Evolutionary conservation across 192 early-diverging fungal species (phyloP).

Genomic region (Chytriomyces hyalinus): DNA sequence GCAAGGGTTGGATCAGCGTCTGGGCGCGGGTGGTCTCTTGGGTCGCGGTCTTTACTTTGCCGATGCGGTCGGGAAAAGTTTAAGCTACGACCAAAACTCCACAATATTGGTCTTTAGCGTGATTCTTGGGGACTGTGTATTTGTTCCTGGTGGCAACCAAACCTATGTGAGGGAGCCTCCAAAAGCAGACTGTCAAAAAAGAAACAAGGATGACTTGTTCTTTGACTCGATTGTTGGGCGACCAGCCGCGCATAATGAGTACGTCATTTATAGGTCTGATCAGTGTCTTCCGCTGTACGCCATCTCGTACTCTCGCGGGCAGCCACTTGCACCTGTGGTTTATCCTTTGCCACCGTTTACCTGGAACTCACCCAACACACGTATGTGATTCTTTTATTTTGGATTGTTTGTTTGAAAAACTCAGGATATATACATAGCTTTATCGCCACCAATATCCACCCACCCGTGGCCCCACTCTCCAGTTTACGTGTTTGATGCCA

Average conservation of each 20-base stretch:
- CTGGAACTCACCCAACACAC: neutral
- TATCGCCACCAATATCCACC: too few relatives aligned
- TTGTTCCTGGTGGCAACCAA: neutral
- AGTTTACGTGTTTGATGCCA: too few relatives aligned
- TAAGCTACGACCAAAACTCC: conserved; percentile 2
- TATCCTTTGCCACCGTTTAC: conserved; percentile 7
- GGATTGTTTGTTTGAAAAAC: too few relatives aligned
- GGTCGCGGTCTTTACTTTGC: conserved; percentile 21
- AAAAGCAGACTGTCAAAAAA: conserved; percentile 17
- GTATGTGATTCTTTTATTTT: too few relatives aligned
- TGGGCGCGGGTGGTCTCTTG: conserved; percentile 2
- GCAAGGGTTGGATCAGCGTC: conserved; percentile 1
- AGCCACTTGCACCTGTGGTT: neutral
- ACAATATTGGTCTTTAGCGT: conserved; percentile 18
- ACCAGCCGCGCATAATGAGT: conserved; percentile 13
- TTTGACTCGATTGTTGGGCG: conserved; percentile 19
- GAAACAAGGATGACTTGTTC: conserved; percentile 23
- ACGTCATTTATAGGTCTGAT: conserved; percentile 19
- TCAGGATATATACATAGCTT: too few relatives aligned
- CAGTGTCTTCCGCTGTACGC: conserved; percentile 21
- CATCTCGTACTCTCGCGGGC: conserved; percentile 2
- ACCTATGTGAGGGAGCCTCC: neutral
- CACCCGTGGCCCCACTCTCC: too few relatives aligned
- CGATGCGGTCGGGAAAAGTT: neutral
- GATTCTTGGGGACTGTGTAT: conserved; percentile 15